Evolutionary conservation across 768 basidiomycete species (phyloP).

Genomic region (Leccinum disarticulatum): DNA sequence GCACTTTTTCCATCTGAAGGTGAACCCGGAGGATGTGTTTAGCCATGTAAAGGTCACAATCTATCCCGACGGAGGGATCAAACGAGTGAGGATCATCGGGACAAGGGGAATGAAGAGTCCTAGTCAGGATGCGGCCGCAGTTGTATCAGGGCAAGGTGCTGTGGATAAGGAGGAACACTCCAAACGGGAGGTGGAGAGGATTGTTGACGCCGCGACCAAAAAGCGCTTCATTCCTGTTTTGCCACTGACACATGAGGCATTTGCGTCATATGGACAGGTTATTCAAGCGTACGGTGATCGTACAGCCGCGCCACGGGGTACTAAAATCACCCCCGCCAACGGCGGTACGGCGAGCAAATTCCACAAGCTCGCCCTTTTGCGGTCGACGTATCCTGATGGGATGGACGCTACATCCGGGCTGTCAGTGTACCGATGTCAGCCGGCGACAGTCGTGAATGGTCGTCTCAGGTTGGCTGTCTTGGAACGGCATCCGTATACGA

Average conservation of each 20-base stretch:
- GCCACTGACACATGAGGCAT: constrained; percentile 81
- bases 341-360: constrained; percentile 90
- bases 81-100: constrained; percentile 85
- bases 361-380: constrained; percentile 81
- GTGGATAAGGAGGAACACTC: constrained; percentile 5
- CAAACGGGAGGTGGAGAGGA: background rate
- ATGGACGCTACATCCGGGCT: constrained; percentile 63
- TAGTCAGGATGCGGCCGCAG: constrained; percentile 6
- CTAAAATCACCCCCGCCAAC: constrained; percentile 80
- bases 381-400: constrained; percentile 60
- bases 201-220: constrained; percentile 11
- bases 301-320: constrained; percentile 62
- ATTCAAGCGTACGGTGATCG: constrained; percentile 82
- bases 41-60: constrained; percentile 89
- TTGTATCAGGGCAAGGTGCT: constrained; percentile 6
- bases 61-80: constrained; percentile 93
- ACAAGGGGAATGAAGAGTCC: constrained; percentile 39
- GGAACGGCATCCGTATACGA: constrained; percentile 88
- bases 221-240: constrained; percentile 48
- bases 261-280: constrained; percentile 87
- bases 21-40: constrained; percentile 54
- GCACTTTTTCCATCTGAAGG: constrained; percentile 84
- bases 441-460: constrained; percentile 43
- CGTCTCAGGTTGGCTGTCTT: constrained; percentile 65
- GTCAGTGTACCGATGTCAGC: constrained; percentile 83